phyloP scores from a whole-genome alignment of 345 rosid genomes.

The Murraya koenigii region DNA sequence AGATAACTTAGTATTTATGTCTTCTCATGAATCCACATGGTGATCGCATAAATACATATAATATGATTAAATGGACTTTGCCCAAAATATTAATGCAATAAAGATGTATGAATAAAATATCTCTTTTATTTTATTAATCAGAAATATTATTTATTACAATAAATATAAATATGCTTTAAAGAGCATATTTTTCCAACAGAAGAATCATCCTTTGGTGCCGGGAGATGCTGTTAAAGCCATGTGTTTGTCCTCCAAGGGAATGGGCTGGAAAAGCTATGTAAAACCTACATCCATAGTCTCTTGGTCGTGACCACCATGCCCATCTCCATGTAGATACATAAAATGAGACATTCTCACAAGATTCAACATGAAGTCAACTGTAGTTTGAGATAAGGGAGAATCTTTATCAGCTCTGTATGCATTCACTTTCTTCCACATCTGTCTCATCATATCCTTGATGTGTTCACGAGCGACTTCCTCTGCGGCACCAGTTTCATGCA shows the following conservation, averaged over 20 bases:
- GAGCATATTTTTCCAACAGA: too few species aligned
- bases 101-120: too few species aligned
- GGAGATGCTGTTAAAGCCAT: too few species aligned
- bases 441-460: conserved; percentile 12
- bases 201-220: too few species aligned
- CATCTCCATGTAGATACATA: conserved; percentile 13
- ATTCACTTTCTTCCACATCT: conserved; percentile 30
- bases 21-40: too few species aligned
- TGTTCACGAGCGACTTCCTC: conserved; percentile 27
- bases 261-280: conserved; percentile 3
- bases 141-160: too few species aligned
- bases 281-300: background rate
- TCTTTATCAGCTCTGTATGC: background rate
- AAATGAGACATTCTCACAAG: background rate
- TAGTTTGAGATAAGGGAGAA: background rate
- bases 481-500: conserved; percentile 30
- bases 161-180: too few species aligned
- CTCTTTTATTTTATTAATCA: too few species aligned
- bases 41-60: too few species aligned
- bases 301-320: background rate
- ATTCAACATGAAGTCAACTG: background rate
- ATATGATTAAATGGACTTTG: too few species aligned
- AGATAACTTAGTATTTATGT: too few species aligned
- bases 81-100: too few species aligned
- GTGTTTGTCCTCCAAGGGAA: background rate